Evolutionary conservation across 768 basidiomycete genomes (phyloP).

Genomic region (Phylloporus sp.): DNA sequence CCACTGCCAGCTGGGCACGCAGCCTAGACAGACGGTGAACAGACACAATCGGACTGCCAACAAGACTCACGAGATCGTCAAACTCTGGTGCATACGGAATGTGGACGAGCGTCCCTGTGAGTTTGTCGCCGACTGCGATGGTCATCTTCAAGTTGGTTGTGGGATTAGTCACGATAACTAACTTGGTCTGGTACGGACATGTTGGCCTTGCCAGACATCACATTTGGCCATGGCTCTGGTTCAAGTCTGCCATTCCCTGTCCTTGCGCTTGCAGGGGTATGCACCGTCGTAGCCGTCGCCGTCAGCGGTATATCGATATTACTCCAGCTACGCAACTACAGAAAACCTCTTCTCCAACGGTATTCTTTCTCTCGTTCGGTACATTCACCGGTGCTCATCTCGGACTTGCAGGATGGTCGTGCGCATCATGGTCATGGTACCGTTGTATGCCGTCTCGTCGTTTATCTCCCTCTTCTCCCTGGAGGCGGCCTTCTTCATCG

Average conservation of each 20-base stretch:
- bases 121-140: slow-evolving; percentile 50
- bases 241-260: slow-evolving; percentile 56
- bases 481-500: slow-evolving; percentile 94
- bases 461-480: slow-evolving; percentile 91
- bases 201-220: slow-evolving; percentile 12
- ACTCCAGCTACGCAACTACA: slow-evolving; percentile 82
- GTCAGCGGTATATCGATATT: slow-evolving; percentile 74
- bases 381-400: slow-evolving; percentile 3
- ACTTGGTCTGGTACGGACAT: not conserved
- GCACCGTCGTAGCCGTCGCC: slow-evolving; percentile 64
- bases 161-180: slow-evolving; percentile 6
- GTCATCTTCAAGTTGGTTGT: slow-evolving; percentile 5
- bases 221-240: slow-evolving; percentile 47
- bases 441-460: slow-evolving; percentile 86
- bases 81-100: slow-evolving; percentile 62
- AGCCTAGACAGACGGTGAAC: slow-evolving; percentile 33
- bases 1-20: slow-evolving; percentile 59
- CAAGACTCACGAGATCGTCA: slow-evolving; percentile 49
- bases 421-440: slow-evolving; percentile 96
- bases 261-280: slow-evolving; percentile 58
- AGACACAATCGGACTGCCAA: not conserved
- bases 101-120: slow-evolving; percentile 49
- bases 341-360: slow-evolving; percentile 79
- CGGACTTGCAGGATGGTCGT: slow-evolving; percentile 67
- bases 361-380: slow-evolving; percentile 24